Base-by-base conservation (phyloP, 305 asterid species). In the Nicotiana rustica region DNA sequence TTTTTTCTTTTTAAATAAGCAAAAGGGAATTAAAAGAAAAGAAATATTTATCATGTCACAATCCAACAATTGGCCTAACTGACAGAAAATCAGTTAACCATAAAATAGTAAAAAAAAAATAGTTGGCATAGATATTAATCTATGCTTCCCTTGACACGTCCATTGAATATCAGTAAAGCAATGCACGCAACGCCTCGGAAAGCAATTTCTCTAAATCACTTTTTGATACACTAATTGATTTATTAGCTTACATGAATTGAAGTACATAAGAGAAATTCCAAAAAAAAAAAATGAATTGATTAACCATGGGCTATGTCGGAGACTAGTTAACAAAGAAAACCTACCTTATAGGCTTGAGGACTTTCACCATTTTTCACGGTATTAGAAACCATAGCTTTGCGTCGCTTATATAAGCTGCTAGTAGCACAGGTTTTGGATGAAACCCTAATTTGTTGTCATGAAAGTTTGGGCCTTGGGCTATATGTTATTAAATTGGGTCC, bases 131-230 rank as follows among this genome's bases (percentile, higher is more conserved):
- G 52, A 47, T 5, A 5, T 29, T 69, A 56, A 2, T 80, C 15
- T 80, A 67, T 49, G 83, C 83, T 80, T 31, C 62, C 83, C 71
- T 66, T 80, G 83, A 80, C 83, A 80, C 83, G 77, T 66, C 38
- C 77, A 80, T 66, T 80, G 78, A 44, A 66, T 21, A 61, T 10
- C 9, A 79, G 3, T 44, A 65, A 25, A 70, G 2, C 83, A 80
- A 80, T 80, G 67, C 77, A 52, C 83, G 83, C 73, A 80, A 66
- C 83, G 83, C 83, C 83, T 80, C 77, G 29, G 77, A 47, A 80
- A 49, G 83, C 83, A 80, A 78, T 47, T 31, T 57, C 15, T 25
- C 6, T 52, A 52, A 52, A 52, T 52, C 6, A 52, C 5, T 10
- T 52, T 52, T 14, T 52, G 49, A 41, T 41, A 41, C 12, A 41